These are phyloP conservation scores for Corymbia citriodora DNA, from an alignment of 441 rosid genomes.

Conservation along the genomic window DNA sequence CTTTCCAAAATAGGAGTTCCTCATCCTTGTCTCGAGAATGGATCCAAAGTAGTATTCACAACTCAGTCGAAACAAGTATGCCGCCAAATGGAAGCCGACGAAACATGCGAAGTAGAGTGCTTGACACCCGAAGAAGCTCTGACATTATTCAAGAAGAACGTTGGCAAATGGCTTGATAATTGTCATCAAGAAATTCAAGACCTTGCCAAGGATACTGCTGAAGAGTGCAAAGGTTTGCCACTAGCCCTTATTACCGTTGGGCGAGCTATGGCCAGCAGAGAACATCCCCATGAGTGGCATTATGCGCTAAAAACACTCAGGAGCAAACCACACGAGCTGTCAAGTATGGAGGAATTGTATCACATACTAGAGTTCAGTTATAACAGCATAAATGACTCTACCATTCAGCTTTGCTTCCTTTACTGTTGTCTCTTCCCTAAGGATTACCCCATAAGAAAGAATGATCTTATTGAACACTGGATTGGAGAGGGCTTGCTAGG, in stretches of 20 bases:
- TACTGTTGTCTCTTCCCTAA: neutral
- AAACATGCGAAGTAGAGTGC: neutral
- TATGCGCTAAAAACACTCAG: neutral
- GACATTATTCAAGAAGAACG: neutral
- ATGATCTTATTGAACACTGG: neutral
- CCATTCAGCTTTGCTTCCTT: neutral
- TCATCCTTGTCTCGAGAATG: fast-evolving
- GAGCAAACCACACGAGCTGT: fast-evolving
- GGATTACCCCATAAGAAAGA: fast-evolving
- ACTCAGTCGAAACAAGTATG: neutral
- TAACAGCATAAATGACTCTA: neutral
- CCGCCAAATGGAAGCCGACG: neutral
- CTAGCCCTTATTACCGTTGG: neutral
- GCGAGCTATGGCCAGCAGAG: neutral
- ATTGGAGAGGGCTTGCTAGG: neutral
- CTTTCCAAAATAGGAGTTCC: neutral
- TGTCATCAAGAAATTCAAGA: neutral
- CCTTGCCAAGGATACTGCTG: neutral
- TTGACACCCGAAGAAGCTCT: neutral
- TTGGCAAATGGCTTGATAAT: neutral
- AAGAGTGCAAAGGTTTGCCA: neutral
- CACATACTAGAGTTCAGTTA: neutral
- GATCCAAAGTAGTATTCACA: neutral
- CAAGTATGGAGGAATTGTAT: neutral
- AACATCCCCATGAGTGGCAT: fast-evolving